Percentiles rank a stretch among this genome's conserved stretches.
Conservation (phyloP, 805 yeast genomes). For the Suhomyces canberraensis region DNA sequence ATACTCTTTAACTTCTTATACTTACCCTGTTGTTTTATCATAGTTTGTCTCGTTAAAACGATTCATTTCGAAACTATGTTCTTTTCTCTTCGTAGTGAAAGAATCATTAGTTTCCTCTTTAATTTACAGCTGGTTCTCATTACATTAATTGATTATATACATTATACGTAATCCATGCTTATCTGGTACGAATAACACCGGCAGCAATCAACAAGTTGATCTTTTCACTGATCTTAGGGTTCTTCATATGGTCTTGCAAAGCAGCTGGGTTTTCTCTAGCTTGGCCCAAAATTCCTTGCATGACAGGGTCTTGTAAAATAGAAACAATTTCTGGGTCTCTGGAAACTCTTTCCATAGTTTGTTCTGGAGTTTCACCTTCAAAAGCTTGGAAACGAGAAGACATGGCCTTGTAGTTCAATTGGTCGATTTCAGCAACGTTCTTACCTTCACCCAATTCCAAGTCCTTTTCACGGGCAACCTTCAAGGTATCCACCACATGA, state of each 20-base stretch:
- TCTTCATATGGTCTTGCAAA: slow-evolving; percentile 94
- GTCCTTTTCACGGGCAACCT: slow-evolving; percentile 75
- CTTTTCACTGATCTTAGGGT: slow-evolving; percentile 88
- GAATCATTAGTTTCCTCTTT: too few species aligned
- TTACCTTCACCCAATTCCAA: slow-evolving; percentile 54
- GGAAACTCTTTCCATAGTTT: slow-evolving; percentile 85
- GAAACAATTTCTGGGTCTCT: slow-evolving; percentile 92
- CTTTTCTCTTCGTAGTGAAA: too few species aligned
- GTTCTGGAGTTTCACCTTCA: slow-evolving; percentile 90
- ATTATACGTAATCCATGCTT: too few species aligned
- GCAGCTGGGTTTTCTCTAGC: slow-evolving; percentile 96
- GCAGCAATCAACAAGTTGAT: slow-evolving; percentile 89
- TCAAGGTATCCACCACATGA: slow-evolving; percentile 76
- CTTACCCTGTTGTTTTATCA: too few species aligned
- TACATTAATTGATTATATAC: slow-evolving; percentile 1
- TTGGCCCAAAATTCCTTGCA: slow-evolving; percentile 92
- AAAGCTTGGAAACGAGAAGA: slow-evolving; percentile 75
- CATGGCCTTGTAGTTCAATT: slow-evolving; percentile 72
- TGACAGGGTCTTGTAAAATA: slow-evolving; percentile 89
- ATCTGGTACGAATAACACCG: slow-evolving; percentile 91
- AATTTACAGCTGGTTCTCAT: too few species aligned
- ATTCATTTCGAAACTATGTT: too few species aligned
- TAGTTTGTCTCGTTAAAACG: too few species aligned
- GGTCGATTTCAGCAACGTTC: slow-evolving; percentile 73
- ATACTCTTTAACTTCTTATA: too few species aligned